Evolutionary conservation across 192 early-diverging fungal species (phyloP), one percentile per base, ranked within the genome.

Genomic region (Coemansia asiatica): DNA sequence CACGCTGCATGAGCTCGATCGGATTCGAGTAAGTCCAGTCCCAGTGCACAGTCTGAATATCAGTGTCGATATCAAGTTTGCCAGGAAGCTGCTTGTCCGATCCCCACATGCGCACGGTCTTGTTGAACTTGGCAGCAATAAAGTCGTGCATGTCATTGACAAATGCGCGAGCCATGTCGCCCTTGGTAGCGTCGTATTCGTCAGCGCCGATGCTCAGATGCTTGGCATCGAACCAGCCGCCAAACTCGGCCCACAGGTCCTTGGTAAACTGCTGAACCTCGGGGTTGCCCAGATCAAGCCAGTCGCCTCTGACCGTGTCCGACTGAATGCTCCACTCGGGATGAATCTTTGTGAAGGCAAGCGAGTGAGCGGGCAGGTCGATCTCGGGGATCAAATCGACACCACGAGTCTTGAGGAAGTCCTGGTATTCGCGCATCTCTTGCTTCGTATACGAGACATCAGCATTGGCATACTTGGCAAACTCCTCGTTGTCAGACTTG

Each of bases 291-390:
- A 82, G 67, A 66, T 82, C 72, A 40, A 82, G 64, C 68, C 76
- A 82, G 51, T 82, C 72, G 22, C 73, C 75, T n/a, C 75, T 71
- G 15, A 68, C 71, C 33, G 63, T 61, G 53, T 64, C 63, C 25
- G 63, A 35, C 21, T 71, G 68, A 53, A 82, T 76, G 5, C 68
- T 59, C 75, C 75, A 77, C 51, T 82, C 68, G 33, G 80, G 80
- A 27, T 82, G 75, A 64, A 78, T 74, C 56, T 78, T 82, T 57
- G 76, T 77, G 40, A 82, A 82, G 59, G 71, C 72, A 22, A 82
- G 66, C 29, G 80, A 73, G 49, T 82, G 80, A 0, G 80, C 80
- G 7, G 80, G 80, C 55, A 70, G 71, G 28, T 82, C 80, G 25
- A 82, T 78, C 64, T 82, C 80, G 27, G 80, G 80, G 25, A 82